These are phyloP conservation scores for Termitomyces sp. DNA, from an alignment of 768 basidiomycete species.

Conservation along the genomic window DNA sequence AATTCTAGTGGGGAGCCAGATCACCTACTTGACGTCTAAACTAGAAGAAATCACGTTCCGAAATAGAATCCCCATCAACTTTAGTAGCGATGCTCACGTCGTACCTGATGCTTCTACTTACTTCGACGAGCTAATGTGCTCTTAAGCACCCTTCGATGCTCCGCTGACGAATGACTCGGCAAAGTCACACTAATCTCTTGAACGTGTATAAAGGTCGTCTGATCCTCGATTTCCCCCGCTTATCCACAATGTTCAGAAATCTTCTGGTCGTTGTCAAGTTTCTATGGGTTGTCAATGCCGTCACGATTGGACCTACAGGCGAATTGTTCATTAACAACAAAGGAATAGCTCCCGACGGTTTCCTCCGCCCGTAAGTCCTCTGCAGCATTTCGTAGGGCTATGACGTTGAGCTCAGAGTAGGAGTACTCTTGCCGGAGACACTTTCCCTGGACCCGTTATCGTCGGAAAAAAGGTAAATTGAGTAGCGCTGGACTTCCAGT, in stretches of 20 bases:
- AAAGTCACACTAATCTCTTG: background rate
- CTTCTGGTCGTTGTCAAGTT: background rate
- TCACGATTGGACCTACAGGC: constrained; percentile 3
- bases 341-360: constrained; percentile 3
- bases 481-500: background rate
- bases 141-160: background rate
- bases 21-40: background rate
- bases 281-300: background rate
- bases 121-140: background rate
- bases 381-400: background rate
- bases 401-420: background rate
- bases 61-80: background rate
- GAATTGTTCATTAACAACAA: constrained; percentile 4
- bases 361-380: constrained; percentile 1
- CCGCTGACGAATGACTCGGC: background rate
- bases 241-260: background rate
- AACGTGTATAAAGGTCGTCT: background rate
- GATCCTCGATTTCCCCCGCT: background rate
- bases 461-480: constrained; percentile 2
- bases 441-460: constrained; percentile 1
- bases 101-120: background rate
- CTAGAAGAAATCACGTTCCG: background rate
- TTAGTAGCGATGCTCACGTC: background rate
- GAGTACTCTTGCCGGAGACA: constrained; percentile 1
- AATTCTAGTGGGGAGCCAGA: background rate